These are phyloP conservation scores for Strobilomyces echinocephalus DNA, from an alignment of 768 basidiomycete genomes.

Conservation along the genomic window DNA sequence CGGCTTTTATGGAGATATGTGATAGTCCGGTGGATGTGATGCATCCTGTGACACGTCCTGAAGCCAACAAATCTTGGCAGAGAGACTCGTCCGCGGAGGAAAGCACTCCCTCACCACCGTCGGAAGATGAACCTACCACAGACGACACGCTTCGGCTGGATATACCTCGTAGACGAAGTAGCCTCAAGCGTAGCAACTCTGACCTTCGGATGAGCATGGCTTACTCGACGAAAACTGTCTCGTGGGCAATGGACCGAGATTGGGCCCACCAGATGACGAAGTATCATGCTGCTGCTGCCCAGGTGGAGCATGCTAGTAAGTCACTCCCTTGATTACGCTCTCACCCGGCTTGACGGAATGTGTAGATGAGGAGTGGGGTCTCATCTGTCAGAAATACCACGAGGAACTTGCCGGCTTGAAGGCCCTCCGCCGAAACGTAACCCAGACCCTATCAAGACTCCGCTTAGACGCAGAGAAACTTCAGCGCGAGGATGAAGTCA, in stretches of 20 bases:
- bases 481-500: slow-evolving; percentile 36
- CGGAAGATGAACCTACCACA: slow-evolving; percentile 31
- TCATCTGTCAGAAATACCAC: slow-evolving; percentile 51
- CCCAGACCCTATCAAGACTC: slow-evolving; percentile 36
- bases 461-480: slow-evolving; percentile 38
- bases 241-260: slow-evolving; percentile 70
- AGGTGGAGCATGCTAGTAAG: slow-evolving; percentile 39
- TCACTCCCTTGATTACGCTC: neutral
- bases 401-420: slow-evolving; percentile 61
- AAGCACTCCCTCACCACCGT: slow-evolving; percentile 26
- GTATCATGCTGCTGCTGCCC: slow-evolving; percentile 37
- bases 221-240: slow-evolving; percentile 61
- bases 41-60: slow-evolving; percentile 7
- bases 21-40: slow-evolving; percentile 29
- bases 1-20: slow-evolving; percentile 28
- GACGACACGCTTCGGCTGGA: slow-evolving; percentile 30
- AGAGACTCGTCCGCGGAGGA: slow-evolving; percentile 16
- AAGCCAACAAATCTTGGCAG: slow-evolving; percentile 12
- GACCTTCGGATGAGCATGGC: slow-evolving; percentile 41
- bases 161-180: slow-evolving; percentile 52
- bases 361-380: slow-evolving; percentile 56
- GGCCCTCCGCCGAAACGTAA: slow-evolving; percentile 50
- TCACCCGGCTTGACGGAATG: neutral
- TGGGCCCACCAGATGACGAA: slow-evolving; percentile 53
- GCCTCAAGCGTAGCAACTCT: slow-evolving; percentile 53